A percentile compares a stretch with the other conserved stretches of the same genome.
phyloP scores from a whole-genome alignment of 306 rosid genomes.

The Parietaria judaica region DNA sequence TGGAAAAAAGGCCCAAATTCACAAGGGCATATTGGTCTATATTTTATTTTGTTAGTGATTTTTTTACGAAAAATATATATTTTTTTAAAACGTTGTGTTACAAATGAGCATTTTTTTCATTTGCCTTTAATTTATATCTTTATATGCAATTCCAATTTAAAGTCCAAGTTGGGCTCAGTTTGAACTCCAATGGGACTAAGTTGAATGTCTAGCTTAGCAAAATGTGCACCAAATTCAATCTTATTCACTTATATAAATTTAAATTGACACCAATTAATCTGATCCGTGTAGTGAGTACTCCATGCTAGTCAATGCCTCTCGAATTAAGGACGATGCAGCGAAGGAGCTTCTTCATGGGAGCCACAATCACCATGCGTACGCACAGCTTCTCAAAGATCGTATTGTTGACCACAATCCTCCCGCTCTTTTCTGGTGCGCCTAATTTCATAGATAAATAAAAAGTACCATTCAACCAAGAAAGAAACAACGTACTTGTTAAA shows the following conservation, averaged over 20 bases:
- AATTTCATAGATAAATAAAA: not conserved
- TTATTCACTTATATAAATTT: not conserved
- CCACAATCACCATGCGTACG: constrained; percentile 50
- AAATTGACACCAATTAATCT: constrained; percentile 13
- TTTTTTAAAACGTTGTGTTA: too few relatives aligned
- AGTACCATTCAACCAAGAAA: too few relatives aligned
- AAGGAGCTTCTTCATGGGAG: constrained; percentile 67
- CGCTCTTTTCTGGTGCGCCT: constrained; percentile 59
- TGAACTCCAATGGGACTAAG: not conserved
- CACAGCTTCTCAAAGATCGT: constrained; percentile 62
- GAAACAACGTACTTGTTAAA: too few relatives aligned
- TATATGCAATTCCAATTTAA: too few relatives aligned
- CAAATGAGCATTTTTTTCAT: too few relatives aligned
- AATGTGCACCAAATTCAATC: too few relatives aligned
- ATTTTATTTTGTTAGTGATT: too few relatives aligned
- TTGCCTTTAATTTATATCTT: too few relatives aligned
- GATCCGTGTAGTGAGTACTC: constrained; percentile 74
- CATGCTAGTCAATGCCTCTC: constrained; percentile 84
- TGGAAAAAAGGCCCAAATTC: too few relatives aligned
- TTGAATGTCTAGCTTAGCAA: not conserved
- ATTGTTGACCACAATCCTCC: constrained; percentile 68
- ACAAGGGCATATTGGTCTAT: too few relatives aligned
- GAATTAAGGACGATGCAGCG: constrained; percentile 71
- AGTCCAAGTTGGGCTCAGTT: too few relatives aligned
- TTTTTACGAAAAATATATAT: too few relatives aligned